Conservation (phyloP, 2,329 filamentous ascomycete genomes). For the Chrysosporium queenslandicum region DNA sequence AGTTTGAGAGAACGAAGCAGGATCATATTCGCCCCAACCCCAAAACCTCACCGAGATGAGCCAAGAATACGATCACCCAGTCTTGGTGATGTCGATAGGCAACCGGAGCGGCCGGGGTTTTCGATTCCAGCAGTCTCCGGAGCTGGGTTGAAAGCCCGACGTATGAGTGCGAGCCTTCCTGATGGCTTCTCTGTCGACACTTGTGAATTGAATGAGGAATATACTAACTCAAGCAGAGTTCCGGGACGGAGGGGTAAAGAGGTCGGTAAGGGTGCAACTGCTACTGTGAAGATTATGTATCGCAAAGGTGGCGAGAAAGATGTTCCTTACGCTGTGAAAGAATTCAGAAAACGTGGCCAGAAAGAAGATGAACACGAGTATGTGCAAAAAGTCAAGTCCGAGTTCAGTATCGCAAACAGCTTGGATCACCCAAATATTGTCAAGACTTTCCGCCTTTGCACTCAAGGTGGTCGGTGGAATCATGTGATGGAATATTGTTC, state of each 20-base stretch:
- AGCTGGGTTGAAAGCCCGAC: conserved; percentile 66
- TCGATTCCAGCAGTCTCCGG: conserved; percentile 56
- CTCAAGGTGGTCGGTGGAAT: conserved; percentile 66
- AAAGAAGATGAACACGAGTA: conserved; percentile 65
- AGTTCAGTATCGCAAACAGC: conserved; percentile 79
- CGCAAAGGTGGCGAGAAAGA: conserved; percentile 52
- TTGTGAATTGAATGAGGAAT: conserved; percentile 59
- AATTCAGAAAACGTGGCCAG: conserved; percentile 64
- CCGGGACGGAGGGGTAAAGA: conserved; percentile 63
- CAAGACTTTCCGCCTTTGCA: conserved; percentile 66
- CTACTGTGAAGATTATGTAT: conserved; percentile 70
- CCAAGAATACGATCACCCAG: conserved; percentile 23
- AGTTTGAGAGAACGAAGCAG: conserved; percentile 20
- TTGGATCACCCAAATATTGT: conserved; percentile 81
- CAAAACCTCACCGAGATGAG: conserved; percentile 17
- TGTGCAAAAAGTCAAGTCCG: conserved; percentile 80
- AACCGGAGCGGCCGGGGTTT: conserved; percentile 22
- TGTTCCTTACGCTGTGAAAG: conserved; percentile 74
- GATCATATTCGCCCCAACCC: conserved; percentile 21
- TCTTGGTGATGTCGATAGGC: conserved; percentile 20
- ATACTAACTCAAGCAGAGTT: conserved; percentile 59
- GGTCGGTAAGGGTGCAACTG: conserved; percentile 72
- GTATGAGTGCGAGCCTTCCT: conserved; percentile 62
- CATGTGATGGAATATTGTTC: conserved; percentile 90
- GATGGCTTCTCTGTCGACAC: conserved; percentile 65